Conservation (phyloP, 176 grass and related monocot genomes). For the Oryza coarctata region DNA sequence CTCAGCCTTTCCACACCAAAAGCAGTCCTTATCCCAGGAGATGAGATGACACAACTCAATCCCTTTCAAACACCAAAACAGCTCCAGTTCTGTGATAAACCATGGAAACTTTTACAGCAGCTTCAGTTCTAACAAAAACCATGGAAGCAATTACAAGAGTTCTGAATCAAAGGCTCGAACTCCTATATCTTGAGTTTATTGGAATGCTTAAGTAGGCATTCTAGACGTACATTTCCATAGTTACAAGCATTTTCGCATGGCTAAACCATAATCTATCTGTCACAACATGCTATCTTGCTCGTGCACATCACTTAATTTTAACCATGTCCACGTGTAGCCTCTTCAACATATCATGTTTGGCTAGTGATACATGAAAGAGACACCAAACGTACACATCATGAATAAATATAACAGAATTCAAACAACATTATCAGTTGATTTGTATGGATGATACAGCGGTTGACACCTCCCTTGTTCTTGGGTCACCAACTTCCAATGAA, state of each 20-base stretch:
- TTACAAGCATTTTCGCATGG: background rate
- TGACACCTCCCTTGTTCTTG: slow-evolving; percentile 81
- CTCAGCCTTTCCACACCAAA: background rate
- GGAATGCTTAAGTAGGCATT: background rate
- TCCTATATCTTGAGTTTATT: background rate
- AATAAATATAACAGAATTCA: background rate
- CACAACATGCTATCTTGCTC: slow-evolving; percentile 9
- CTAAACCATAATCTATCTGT: background rate
- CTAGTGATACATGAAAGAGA: slow-evolving; percentile 36
- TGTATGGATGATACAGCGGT: slow-evolving; percentile 67
- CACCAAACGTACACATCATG: slow-evolving; percentile 1
- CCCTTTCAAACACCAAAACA: background rate
- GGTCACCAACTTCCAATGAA: slow-evolving; percentile 80
- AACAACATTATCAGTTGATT: slow-evolving; percentile 45
- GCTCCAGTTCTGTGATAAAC: background rate
- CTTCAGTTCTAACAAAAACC: background rate
- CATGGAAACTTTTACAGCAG: background rate
- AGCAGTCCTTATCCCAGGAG: slow-evolving; percentile 1
- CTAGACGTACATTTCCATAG: background rate
- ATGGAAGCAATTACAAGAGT: background rate
- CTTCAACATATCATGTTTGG: background rate
- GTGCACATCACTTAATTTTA: slow-evolving; percentile 43
- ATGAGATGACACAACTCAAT: background rate
- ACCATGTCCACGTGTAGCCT: background rate
- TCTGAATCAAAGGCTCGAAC: background rate